Percentiles rank a stretch among this genome's conserved stretches.
These are phyloP conservation scores for Jackrogersella minutella DNA, from an alignment of 495 filamentous ascomycete genomes.

Conservation along the genomic window DNA sequence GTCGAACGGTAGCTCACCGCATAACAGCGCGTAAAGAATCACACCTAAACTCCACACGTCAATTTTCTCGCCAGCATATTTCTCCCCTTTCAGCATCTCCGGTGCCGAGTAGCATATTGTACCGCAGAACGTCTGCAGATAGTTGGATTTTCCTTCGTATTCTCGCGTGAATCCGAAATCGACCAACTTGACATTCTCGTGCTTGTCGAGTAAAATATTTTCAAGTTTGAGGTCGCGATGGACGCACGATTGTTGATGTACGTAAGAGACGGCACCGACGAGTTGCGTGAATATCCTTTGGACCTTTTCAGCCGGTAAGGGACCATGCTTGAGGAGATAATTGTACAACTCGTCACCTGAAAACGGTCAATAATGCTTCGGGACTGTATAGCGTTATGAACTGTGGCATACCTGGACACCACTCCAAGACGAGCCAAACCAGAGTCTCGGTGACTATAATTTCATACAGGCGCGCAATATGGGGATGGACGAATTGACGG, in stretches of 20 bases:
- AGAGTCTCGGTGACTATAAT: constrained; percentile 94
- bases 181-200: constrained; percentile 98
- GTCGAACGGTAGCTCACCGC: constrained; percentile 94
- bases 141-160: constrained; percentile 94
- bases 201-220: constrained; percentile 95
- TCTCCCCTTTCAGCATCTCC: constrained; percentile 98
- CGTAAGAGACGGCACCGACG: constrained; percentile 93
- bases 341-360: constrained; percentile 96
- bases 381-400: not conserved
- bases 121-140: constrained; percentile 96
- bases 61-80: constrained; percentile 96
- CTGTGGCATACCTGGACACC: constrained; percentile 80
- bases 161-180: constrained; percentile 98
- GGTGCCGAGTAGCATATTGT: constrained; percentile 98
- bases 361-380: constrained; percentile 31
- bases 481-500: constrained; percentile 95
- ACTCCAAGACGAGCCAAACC: constrained; percentile 97
- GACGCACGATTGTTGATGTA: constrained; percentile 94
- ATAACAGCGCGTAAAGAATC: constrained; percentile 91
- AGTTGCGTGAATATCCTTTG: constrained; percentile 96
- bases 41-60: constrained; percentile 98
- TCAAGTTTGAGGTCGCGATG: constrained; percentile 97
- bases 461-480: constrained; percentile 96
- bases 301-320: constrained; percentile 84
- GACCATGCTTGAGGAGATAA: constrained; percentile 86